Percentiles rank a stretch among this genome's conserved stretches.
Conservation (phyloP, 164 flowering plant species). For the Berberis thunbergii region DNA sequence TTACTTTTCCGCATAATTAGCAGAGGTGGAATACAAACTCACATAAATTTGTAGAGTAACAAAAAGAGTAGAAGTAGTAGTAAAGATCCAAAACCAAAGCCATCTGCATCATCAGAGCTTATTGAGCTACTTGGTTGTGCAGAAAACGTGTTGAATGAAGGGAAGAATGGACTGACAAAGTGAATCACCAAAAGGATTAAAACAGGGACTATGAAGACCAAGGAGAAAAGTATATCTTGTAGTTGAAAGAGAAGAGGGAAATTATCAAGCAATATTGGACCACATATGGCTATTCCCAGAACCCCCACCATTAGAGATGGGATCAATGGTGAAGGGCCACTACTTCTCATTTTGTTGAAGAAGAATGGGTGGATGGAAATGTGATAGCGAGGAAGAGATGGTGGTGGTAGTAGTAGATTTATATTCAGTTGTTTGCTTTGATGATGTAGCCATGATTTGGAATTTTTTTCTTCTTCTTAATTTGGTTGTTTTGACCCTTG, state of each 20-base stretch:
- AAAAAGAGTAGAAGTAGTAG: slow-evolving; percentile 34
- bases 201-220: slow-evolving; percentile 16
- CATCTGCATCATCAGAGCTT: slow-evolving; percentile 20
- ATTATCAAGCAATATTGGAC: slow-evolving; percentile 15
- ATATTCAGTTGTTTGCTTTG: background rate
- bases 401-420: background rate
- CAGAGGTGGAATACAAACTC: background rate
- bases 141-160: slow-evolving; percentile 9
- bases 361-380: background rate
- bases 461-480: background rate
- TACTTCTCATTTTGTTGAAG: background rate
- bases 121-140: slow-evolving; percentile 7
- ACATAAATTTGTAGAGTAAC: slow-evolving; percentile 22
- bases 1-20: too few species aligned
- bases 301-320: slow-evolving; percentile 31
- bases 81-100: slow-evolving; percentile 30
- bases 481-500: background rate
- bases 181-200: slow-evolving; percentile 20
- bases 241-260: background rate
- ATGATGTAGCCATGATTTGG: background rate
- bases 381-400: background rate
- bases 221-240: slow-evolving; percentile 5
- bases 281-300: slow-evolving; percentile 19
- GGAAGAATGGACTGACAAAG: slow-evolving; percentile 18
- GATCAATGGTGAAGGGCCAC: slow-evolving; percentile 40